Evolutionary conservation across 202 grass and related monocot genomes (phyloP).

Genomic region (Musa balbisiana): DNA sequence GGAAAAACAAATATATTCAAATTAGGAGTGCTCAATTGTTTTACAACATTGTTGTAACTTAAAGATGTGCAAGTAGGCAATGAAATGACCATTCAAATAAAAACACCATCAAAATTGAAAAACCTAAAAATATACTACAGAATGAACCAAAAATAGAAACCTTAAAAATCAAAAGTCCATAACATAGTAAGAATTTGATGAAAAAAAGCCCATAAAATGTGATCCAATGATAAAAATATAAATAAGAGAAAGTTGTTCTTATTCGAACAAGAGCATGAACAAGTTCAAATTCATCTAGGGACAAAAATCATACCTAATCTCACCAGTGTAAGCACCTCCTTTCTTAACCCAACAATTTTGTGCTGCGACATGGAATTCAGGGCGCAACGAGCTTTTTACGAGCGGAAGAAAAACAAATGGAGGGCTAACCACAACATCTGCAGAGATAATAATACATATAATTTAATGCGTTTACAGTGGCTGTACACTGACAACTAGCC

Average conservation of each 20-base stretch:
- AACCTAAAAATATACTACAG: too few species aligned
- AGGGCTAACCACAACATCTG: constrained; percentile 90
- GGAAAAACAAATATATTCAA: constrained; percentile 5
- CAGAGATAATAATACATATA: neutral
- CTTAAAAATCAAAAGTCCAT: too few species aligned
- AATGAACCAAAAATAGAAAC: too few species aligned
- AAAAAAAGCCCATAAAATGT: too few species aligned
- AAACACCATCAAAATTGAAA: too few species aligned
- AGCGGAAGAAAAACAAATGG: constrained; percentile 71
- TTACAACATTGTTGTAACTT: neutral
- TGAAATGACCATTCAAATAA: too few species aligned
- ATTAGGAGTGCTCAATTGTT: neutral
- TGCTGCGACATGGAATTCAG: constrained; percentile 74
- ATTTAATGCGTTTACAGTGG: neutral
- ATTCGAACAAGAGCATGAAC: too few species aligned
- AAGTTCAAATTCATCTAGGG: too few species aligned
- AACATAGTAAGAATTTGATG: too few species aligned
- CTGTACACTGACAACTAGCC: neutral
- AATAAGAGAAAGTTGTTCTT: too few species aligned
- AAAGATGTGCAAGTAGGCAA: neutral
- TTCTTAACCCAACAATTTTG: constrained; percentile 99
- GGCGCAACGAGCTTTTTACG: constrained; percentile 55
- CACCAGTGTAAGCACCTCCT: constrained; percentile 91
- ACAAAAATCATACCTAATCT: constrained; percentile 53
- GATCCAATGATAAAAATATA: too few species aligned